Percentiles rank a stretch among this genome's conserved stretches.
These are phyloP conservation scores for Coemansia sp. DNA, from an alignment of 192 early-diverging fungal genomes.

Conservation along the genomic window DNA sequence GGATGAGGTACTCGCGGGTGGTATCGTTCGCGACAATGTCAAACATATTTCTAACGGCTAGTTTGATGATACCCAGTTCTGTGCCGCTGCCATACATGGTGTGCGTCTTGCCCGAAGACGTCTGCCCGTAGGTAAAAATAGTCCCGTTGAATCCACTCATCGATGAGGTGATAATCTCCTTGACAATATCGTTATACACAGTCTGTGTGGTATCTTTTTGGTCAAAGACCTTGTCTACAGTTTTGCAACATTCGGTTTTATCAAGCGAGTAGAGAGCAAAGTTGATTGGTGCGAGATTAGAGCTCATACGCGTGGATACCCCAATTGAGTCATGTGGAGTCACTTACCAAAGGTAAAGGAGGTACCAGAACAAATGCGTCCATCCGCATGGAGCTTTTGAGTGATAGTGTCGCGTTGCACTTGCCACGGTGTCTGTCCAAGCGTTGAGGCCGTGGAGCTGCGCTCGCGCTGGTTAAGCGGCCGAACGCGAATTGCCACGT, in stretches of 20 bases:
- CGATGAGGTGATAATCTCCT: slow-evolving; percentile 62
- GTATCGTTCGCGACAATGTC: slow-evolving; percentile 38
- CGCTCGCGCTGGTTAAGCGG: slow-evolving; percentile 67
- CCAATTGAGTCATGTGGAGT: background rate
- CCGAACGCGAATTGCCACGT: slow-evolving; percentile 73
- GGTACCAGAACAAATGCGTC: slow-evolving; percentile 38
- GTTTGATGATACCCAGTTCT: slow-evolving; percentile 70
- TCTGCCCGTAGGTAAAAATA: slow-evolving; percentile 98
- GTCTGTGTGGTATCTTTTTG: slow-evolving; percentile 38
- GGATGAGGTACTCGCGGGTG: slow-evolving; percentile 82
- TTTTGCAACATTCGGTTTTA: background rate
- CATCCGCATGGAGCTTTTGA: slow-evolving; percentile 31
- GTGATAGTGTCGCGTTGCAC: slow-evolving; percentile 54
- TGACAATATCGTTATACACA: slow-evolving; percentile 56
- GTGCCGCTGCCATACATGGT: slow-evolving; percentile 66
- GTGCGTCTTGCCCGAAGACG: slow-evolving; percentile 91
- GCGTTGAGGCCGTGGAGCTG: slow-evolving; percentile 43
- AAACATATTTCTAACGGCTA: slow-evolving; percentile 70
- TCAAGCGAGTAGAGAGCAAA: background rate
- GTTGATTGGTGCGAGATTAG: background rate
- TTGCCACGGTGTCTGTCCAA: slow-evolving; percentile 36
- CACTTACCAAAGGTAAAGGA: slow-evolving; percentile 56
- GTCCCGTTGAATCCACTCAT: slow-evolving; percentile 97
- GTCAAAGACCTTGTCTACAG: slow-evolving; percentile 57
- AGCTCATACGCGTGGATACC: background rate